phyloP scores from a whole-genome alignment of 116 monocot genomes.

The Zostera marina region DNA sequence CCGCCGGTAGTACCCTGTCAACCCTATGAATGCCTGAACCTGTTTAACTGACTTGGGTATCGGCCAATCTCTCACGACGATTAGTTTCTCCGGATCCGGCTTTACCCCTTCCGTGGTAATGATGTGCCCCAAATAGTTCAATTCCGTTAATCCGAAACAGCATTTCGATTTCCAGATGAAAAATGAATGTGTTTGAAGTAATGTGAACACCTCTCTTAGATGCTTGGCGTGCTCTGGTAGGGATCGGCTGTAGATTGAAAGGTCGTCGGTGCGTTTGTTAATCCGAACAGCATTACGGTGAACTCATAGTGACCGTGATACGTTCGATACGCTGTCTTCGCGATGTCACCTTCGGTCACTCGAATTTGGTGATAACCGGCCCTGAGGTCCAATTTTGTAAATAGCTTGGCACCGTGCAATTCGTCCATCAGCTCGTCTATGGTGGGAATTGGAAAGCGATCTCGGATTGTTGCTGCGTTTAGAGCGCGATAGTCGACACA shows the following conservation, averaged over 20 bases:
- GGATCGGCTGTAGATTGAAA: neutral
- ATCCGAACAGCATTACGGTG: neutral
- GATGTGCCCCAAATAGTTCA: too few species aligned
- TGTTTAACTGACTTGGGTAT: too few species aligned
- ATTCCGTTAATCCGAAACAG: too few species aligned
- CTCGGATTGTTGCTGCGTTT: neutral
- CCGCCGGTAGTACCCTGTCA: too few species aligned
- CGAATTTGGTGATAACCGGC: slow-evolving; percentile 1
- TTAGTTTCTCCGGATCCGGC: too few species aligned
- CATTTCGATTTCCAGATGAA: too few species aligned
- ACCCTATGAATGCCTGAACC: too few species aligned
- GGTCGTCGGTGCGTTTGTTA: neutral
- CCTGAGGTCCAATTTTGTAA: neutral
- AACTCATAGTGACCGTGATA: neutral
- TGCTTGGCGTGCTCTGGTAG: too few species aligned
- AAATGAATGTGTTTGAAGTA: too few species aligned
- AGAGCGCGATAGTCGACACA: neutral
- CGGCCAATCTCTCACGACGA: too few species aligned
- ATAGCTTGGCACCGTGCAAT: neutral
- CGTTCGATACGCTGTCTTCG: neutral
- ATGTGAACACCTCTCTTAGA: too few species aligned
- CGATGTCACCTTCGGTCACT: neutral
- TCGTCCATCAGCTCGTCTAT: neutral
- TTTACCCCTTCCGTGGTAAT: too few species aligned
- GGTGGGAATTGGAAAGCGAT: neutral